These are phyloP conservation scores for Paraphoma sp. DNA, from an alignment of 2,329 filamentous ascomycete species.

Conservation along the genomic window DNA sequence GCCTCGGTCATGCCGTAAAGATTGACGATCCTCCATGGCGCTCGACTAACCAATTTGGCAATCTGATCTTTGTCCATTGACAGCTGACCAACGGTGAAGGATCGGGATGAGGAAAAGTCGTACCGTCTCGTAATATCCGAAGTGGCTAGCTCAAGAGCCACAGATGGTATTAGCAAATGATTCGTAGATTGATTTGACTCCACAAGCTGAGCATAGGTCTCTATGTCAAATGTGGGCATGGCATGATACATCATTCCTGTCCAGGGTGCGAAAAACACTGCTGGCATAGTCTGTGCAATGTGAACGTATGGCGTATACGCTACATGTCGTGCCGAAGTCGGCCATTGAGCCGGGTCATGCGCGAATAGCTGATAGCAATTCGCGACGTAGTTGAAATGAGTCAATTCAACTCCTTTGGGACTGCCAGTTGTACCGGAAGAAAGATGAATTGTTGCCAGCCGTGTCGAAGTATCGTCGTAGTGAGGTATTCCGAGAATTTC, in stretches of 20 bases:
- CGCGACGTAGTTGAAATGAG: slow-evolving; percentile 33
- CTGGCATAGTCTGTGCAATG: slow-evolving; percentile 49
- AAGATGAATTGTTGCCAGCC: slow-evolving; percentile 22
- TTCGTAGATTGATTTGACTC: slow-evolving; percentile 48
- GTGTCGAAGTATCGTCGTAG: slow-evolving; percentile 16
- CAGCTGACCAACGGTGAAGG: not conserved
- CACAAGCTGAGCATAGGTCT: slow-evolving; percentile 48
- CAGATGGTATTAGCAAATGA: not conserved
- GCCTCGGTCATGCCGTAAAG: slow-evolving; percentile 58
- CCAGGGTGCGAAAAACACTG: slow-evolving; percentile 54
- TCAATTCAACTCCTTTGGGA: slow-evolving; percentile 28
- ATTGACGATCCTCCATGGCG: slow-evolving; percentile 60
- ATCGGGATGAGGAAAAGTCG: not conserved
- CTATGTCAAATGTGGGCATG: slow-evolving; percentile 1
- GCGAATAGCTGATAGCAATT: slow-evolving; percentile 27
- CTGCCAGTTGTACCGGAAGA: slow-evolving; percentile 25
- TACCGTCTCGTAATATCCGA: not conserved
- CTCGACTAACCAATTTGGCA: slow-evolving; percentile 75
- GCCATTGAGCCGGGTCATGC: slow-evolving; percentile 14
- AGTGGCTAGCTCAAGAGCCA: not conserved
- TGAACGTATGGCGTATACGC: not conserved
- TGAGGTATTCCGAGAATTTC: slow-evolving; percentile 12
- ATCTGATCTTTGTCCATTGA: slow-evolving; percentile 70
- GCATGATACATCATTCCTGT: slow-evolving; percentile 49
- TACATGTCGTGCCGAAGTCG: slow-evolving; percentile 14